Base-by-base conservation (phyloP, 2,329 filamentous ascomycete species). In the Exophiala alcalophila region DNA sequence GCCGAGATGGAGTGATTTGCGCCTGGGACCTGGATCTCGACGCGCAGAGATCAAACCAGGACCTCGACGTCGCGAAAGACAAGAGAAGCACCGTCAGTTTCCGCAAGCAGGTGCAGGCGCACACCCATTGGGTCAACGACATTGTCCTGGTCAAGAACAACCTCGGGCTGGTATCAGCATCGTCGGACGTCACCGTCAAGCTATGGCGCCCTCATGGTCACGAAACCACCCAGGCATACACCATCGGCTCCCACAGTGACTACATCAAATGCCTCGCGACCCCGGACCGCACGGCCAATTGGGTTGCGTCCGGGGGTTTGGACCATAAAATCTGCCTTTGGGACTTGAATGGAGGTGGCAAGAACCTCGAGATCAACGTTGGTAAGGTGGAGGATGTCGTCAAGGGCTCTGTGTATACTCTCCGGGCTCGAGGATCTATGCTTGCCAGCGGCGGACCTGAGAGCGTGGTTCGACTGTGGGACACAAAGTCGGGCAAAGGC, bases 111-210 rank as follows among this genome's bases (percentile, higher is more conserved):
- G 78, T 83, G 11, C 82, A 85, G 62, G 89, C 90, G 6, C 90
- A 96, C 65, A 95, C 88, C 36, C 88, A 94, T 65, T 96, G 90
- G 90, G 84, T 96, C 68, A 96, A 95, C 67, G 90, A 95, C 64
- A 86, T 96, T 51, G 79, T 82, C 15, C 77, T 95, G 40, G 84
- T 84, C 5, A 80, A 89, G 60, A 79, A 82, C 58, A 87, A 90
- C 59, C 74, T 80, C 12, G 85, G 86, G 15, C 74, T 96, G 34
- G 84, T 95, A 21, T 94, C 90, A 7, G 89, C 86, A 14, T 95
- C 89, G 4, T 94, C 90, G n/a, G 90, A 96, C 63, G 81, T 92
- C 49, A 89, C 88, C 6, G 89, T 96, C 61, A 92, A 94, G 65
- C 70, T 94, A 58, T 96, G 90, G 92, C 80, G 90, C 42, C 91